Base-by-base conservation (phyloP, 257 asterid species). In the Eustoma russellianum region DNA sequence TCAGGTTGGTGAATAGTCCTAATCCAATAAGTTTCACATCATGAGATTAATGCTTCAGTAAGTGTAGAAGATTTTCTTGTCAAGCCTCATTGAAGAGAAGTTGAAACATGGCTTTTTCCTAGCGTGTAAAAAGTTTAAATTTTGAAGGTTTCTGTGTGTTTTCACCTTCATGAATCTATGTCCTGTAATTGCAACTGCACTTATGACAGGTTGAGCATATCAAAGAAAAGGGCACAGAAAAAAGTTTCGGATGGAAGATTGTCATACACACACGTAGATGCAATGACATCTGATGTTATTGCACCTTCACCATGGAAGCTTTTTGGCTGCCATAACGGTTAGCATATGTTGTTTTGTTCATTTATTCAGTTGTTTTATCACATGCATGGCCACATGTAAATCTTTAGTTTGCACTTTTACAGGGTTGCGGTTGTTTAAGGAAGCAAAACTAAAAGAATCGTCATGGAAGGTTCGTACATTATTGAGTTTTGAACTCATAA, bases 381-480 rank as follows among this genome's bases (percentile, higher is more conserved):
- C 15, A 16, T 17, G 53, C 51, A 35, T 52, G 17, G 2, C 2
- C 40, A 33, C 19, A 14, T 48, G 45, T 50, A 49, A 9, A 52
- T 5, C 19, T 18, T 59, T 55, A 47, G 28, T 58, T 54, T 76
- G 46, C 48, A 15, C 40, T 61, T 38, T 61, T n/a, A 49, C 62
- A 91, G 98, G 98, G 41, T 70, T 91, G 56, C 87, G 96, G 60
- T 83, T 91, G 62, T 91, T 91, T 74, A 84, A 77, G 77, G 96
- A 91, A 75, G 90, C 85, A 52, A 91, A 84, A 55, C 83, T 83
- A 57, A 75, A 57, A 63, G 83, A 85, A 67, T 70, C 82, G 28
- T 73, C 75, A 18, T 80, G 78, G 44, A 77, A 41, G 94, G 96
- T 84, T 46, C 45, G 72, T 57, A 16, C 63, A 47, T 24, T 24